Evolutionary conservation across 2,329 filamentous ascomycete genomes (phyloP).

Genomic region (Drechslera avenae): DNA sequence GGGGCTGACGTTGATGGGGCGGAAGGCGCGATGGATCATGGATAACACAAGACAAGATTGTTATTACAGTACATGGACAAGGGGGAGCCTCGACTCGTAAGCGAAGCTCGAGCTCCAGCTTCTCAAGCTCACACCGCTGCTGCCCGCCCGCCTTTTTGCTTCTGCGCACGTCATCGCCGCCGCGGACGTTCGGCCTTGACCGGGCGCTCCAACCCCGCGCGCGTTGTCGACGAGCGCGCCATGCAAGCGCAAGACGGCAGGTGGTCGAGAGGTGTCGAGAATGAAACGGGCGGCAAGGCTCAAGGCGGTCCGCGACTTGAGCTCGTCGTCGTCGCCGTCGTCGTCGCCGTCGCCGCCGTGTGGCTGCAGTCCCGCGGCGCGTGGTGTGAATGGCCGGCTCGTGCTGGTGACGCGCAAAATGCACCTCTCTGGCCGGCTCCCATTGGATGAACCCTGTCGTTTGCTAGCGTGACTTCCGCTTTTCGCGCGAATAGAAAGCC

Average conservation of each 20-base stretch:
- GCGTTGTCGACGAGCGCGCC: too few relatives aligned
- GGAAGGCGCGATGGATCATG: not conserved
- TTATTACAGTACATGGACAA: not conserved
- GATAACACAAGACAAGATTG: too few relatives aligned
- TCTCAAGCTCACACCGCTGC: slow-evolving; percentile 14
- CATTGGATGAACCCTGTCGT: slow-evolving; percentile 27
- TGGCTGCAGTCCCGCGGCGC: too few relatives aligned
- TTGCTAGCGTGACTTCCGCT: slow-evolving; percentile 14
- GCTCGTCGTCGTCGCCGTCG: too few relatives aligned
- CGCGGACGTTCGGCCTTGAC: not conserved
- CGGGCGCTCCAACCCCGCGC: too few relatives aligned
- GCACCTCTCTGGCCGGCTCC: slow-evolving; percentile 16
- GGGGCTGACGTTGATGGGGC: not conserved
- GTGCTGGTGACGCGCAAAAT: slow-evolving; percentile 8
- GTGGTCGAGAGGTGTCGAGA: too few relatives aligned
- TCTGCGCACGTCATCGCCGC: slow-evolving; percentile 15
- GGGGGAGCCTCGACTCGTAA: not conserved
- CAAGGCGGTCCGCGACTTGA: too few relatives aligned
- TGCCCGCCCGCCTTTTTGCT: slow-evolving; percentile 9
- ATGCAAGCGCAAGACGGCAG: too few relatives aligned
- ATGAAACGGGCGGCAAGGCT: too few relatives aligned
- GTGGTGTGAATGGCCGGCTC: not conserved
- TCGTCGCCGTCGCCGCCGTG: too few relatives aligned
- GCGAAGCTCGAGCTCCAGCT: slow-evolving; percentile 4
- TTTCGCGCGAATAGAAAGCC: slow-evolving; percentile 20